Conservation (phyloP, 208 protist species). For the Plasmodiophora brassicae region DNA sequence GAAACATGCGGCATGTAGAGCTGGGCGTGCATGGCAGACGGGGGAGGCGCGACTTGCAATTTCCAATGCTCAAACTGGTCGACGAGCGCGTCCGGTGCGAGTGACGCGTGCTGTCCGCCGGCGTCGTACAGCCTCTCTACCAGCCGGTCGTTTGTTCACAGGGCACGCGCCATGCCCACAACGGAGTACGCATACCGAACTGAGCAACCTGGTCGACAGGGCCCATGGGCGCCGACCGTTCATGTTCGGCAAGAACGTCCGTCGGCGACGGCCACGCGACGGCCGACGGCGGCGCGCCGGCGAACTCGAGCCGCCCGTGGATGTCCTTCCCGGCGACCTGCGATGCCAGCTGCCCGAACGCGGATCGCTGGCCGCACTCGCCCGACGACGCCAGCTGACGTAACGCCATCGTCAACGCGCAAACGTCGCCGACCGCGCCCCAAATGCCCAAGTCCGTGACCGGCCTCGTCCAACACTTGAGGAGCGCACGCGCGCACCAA, state of each 20-base stretch:
- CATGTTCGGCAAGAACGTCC: not conserved
- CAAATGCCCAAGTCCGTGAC: too few relatives aligned
- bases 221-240: not conserved
- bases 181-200: too few relatives aligned
- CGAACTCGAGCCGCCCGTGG: too few relatives aligned
- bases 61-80: not conserved
- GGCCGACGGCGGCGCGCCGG: too few relatives aligned
- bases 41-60: not conserved
- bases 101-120: not conserved
- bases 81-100: not conserved
- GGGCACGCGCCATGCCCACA: too few relatives aligned
- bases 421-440: too few relatives aligned
- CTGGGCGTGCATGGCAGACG: too few relatives aligned
- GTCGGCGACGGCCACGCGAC: too few relatives aligned
- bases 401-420: not conserved
- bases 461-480: too few relatives aligned
- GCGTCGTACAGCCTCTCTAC: not conserved
- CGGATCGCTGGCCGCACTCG: not conserved
- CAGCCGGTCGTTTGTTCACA: too few relatives aligned
- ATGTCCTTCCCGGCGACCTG: not conserved
- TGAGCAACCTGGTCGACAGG: not conserved
- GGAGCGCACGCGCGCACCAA: too few relatives aligned
- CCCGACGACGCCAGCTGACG: not conserved
- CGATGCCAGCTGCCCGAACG: not conserved
- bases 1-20: not conserved